Conservation (phyloP, 371 early-diverging fungal genomes). For the Choanephora cucurbitarum region DNA sequence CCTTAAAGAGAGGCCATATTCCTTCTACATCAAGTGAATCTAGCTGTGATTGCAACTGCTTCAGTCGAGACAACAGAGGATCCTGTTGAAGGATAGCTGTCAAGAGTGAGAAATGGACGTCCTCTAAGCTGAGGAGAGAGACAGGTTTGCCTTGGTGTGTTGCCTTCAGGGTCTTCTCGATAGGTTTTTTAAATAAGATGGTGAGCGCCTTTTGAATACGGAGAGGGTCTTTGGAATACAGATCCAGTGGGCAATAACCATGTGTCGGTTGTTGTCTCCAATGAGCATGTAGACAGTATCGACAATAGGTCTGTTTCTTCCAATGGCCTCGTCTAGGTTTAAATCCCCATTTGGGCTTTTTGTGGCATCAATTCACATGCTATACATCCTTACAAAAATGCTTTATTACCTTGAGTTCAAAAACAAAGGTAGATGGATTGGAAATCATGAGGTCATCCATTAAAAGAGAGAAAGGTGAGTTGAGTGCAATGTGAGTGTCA, state of each 20-base stretch:
- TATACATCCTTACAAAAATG: neutral
- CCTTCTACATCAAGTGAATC: conserved; percentile 54
- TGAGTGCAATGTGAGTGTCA: conserved; percentile 16
- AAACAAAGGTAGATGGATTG: conserved; percentile 15
- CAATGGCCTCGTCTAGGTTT: conserved; percentile 38
- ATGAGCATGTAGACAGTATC: conserved; percentile 63
- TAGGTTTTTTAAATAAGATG: conserved; percentile 21
- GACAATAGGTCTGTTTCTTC: conserved; percentile 47
- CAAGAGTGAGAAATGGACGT: conserved; percentile 13
- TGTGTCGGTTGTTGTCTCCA: conserved; percentile 17
- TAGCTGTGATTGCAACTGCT: conserved; percentile 40
- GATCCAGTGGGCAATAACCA: conserved; percentile 59
- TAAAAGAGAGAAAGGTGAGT: conserved; percentile 28
- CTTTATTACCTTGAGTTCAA: conserved; percentile 48
- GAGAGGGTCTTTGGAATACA: conserved; percentile 41
- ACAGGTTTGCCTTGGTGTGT: conserved; percentile 24
- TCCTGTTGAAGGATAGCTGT: conserved; percentile 33
- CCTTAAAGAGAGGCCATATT: conserved; percentile 30
- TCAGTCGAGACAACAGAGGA: conserved; percentile 37
- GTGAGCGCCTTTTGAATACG: conserved; percentile 38
- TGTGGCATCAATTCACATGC: neutral
- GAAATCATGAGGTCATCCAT: conserved; percentile 33
- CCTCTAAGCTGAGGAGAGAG: neutral
- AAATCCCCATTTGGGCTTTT: conserved; percentile 68
- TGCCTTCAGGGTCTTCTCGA: conserved; percentile 39